Evolutionary conservation across 2,329 filamentous ascomycete species (phyloP).

Genomic region (Polytolypa hystricis): DNA sequence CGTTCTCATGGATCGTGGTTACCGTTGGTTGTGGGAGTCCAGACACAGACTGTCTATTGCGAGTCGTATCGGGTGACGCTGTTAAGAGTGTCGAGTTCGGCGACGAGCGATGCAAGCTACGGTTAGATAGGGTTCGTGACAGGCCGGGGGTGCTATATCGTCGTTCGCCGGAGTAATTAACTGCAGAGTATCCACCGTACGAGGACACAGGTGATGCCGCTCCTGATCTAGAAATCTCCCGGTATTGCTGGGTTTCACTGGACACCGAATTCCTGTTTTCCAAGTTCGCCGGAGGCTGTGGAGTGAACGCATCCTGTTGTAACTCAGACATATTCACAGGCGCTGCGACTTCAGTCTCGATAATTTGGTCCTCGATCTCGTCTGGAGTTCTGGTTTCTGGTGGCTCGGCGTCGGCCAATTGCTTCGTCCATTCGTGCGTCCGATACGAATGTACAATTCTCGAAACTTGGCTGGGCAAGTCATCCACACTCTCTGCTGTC

Average conservation of each 20-base stretch:
- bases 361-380: no score
- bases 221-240: no score
- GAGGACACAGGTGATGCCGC: no score
- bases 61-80: no score
- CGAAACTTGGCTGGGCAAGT: constrained; percentile 60
- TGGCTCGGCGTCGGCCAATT: constrained; percentile 64
- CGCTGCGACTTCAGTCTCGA: no score
- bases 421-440: constrained; percentile 94
- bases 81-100: no score
- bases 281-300: not conserved
- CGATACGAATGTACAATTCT: constrained; percentile 71
- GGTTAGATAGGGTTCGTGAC: not conserved
- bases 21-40: no score
- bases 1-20: not conserved
- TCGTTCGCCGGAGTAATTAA: no score
- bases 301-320: constrained; percentile 45
- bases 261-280: not conserved
- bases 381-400: constrained; percentile 55
- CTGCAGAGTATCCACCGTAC: no score
- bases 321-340: constrained; percentile 56
- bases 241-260: no score
- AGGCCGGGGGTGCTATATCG: not conserved
- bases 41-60: no score
- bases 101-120: no score
- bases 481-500: constrained; percentile 34